A percentile compares a stretch with the other conserved stretches of the same genome.
Conservation (phyloP, 495 filamentous ascomycete species). For the Entonaema liquescens region DNA sequence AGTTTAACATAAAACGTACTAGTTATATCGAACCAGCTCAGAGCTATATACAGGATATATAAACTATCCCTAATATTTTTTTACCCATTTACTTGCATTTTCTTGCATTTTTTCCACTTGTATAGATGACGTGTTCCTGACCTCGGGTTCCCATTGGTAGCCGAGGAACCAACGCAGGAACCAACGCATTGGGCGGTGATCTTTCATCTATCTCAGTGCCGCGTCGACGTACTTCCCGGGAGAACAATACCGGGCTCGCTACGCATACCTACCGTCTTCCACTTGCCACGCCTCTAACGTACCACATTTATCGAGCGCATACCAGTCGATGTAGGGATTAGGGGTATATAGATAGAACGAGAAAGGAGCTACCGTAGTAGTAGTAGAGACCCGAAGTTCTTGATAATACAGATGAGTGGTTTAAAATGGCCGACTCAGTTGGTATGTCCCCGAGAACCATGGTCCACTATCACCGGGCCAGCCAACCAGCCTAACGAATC, state of each 20-base stretch:
- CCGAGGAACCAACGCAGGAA: conserved; percentile 33
- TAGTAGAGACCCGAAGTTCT: not conserved
- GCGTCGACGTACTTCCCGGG: conserved; percentile 23
- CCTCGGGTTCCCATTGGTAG: conserved; percentile 32
- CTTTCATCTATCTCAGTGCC: conserved; percentile 15
- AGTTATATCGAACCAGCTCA: conserved; percentile 17
- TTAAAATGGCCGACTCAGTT: conserved; percentile 60
- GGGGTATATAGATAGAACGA: conserved; percentile 29
- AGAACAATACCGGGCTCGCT: conserved; percentile 11
- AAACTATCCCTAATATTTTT: not conserved
- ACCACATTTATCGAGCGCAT: conserved; percentile 13
- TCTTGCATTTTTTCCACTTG: no score
- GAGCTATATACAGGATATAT: not conserved
- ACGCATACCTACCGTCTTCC: conserved; percentile 23
- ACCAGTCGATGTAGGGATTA: conserved; percentile 17
- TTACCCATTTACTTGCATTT: conserved; percentile 8
- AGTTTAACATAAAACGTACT: not conserved
- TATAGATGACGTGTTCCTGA: conserved; percentile 41
- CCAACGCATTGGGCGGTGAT: conserved; percentile 37
- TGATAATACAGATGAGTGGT: conserved; percentile 31
- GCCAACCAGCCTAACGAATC: conserved; percentile 16
- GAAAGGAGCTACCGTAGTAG: not conserved
- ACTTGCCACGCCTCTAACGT: conserved; percentile 30
- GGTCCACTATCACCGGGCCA: conserved; percentile 15
- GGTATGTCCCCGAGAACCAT: conserved; percentile 49